phyloP scores from a whole-genome alignment of 495 filamentous ascomycete species.

The Physcia stellaris region DNA sequence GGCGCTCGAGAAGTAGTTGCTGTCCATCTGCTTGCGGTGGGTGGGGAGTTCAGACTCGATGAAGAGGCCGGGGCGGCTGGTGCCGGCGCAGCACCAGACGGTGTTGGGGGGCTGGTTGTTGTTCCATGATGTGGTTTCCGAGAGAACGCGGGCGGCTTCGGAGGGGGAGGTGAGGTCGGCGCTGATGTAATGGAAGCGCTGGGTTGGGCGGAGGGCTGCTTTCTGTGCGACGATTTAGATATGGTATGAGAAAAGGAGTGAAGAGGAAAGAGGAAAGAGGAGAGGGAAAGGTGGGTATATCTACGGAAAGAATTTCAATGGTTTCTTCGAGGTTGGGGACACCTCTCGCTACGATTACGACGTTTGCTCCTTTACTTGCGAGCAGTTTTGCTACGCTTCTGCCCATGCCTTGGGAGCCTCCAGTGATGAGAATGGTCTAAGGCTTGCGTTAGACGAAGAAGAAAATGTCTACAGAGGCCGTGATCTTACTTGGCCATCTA shows the following conservation, averaged over 20 bases:
- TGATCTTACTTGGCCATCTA: conserved; percentile 59
- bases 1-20: conserved; percentile 81
- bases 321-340: conserved; percentile 59
- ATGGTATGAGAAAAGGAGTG: too few species aligned
- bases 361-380: conserved; percentile 68
- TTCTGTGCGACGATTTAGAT: too few species aligned
- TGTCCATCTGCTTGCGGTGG: conserved; percentile 69
- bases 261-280: too few species aligned
- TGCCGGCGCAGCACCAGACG: conserved; percentile 85
- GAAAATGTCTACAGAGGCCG: background rate
- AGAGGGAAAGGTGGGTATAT: conserved; percentile 2
- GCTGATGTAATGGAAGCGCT: conserved; percentile 72
- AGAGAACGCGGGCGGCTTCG: conserved; percentile 54
- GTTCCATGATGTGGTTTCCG: conserved; percentile 76
- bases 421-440: conserved; percentile 81
- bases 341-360: conserved; percentile 74
- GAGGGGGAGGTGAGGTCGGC: conserved; percentile 62
- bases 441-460: background rate
- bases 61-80: conserved; percentile 64
- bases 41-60: conserved; percentile 50
- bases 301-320: conserved; percentile 50
- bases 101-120: conserved; percentile 58
- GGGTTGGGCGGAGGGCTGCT: conserved; percentile 33
- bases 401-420: conserved; percentile 89
- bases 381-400: conserved; percentile 56